Evolutionary conservation across 2,329 filamentous ascomycete genomes (phyloP), one percentile per base, ranked within the genome.

Genomic region (Blastomyces silverae): DNA sequence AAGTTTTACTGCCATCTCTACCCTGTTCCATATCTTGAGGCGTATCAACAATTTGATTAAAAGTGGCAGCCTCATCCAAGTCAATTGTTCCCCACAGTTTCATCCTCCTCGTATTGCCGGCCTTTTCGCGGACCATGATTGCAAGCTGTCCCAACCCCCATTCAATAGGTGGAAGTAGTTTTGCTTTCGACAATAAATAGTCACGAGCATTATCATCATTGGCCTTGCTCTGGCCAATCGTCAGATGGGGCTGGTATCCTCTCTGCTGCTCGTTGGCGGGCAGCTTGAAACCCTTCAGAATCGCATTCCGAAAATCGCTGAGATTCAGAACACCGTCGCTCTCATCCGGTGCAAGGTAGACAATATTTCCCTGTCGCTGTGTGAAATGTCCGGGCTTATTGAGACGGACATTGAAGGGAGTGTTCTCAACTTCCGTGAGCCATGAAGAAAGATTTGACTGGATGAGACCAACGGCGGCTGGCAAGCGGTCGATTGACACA

Each of bases 171-270:
- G 83, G 79, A 20, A 88, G 67, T 6, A 82, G 71, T 2, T 75
- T 73, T 4, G 81, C 79, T 69, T 88, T 87, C 25, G 82, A 76
- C 3, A 84, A 65, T 5, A 87, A 72, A 44, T 81, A 83, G 8
- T 80, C 75, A 66, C 84, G 81, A n/a, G 79, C 74, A 22, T 79
- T 76, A 5, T 77, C 73, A 4, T 75, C 71, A 11, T 75, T 69
- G 31, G 84, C 79, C 46, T 82, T 78, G 53, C 79, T 84, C 69
- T 89, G 86, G 0, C 83, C 87, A 31, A 89, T 74, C 0, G 85
- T 88, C 73, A 89, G 74, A 71, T 89, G 86, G 70, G 80, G 77
- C 15, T 72, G 76, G 65, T 78, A 82, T 3, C 67, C 67, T 13
- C 68, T 64, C 4, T 66, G 65, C 3, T 65, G 42, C 50, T 74